Evolutionary conservation across 2,329 filamentous ascomycete species (phyloP), one percentile per base, ranked within the genome.

Genomic region (Ceratocystiopsis sp.): DNA sequence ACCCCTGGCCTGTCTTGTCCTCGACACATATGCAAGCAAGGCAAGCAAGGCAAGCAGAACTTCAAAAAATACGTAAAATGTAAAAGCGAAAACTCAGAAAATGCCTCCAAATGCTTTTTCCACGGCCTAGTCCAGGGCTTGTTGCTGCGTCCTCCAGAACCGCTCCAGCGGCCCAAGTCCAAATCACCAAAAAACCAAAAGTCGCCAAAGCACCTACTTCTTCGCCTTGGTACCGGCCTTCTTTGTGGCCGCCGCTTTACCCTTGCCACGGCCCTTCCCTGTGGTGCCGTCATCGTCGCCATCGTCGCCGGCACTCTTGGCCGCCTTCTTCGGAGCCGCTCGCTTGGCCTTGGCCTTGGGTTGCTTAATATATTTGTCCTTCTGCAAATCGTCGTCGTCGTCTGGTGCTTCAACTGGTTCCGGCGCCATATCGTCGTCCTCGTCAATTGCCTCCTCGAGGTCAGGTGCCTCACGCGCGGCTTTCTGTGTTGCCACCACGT

Each of bases 351-450:
- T 85, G 50, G 74, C 76, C 68, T 94, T 95, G 13, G 89, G 84
- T 56, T 81, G 73, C 60, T 91, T 93, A 58, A 96, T 87, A 55
- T 93, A 95, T 61, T 95, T 96, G 62, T 98, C 91, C 57, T 89
- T 93, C 55, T 81, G 85, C 42, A 96, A 59, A 57, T 93, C 85
- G n/a, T 78, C 64, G 15, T 84, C 82, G 13, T 84, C 80, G 0
- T 83, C 80, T 4, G 84, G 79, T 1, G 69, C 75, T 37, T 76
- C 73, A 2, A 63, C 71, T 3, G 65, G 58, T 34, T 73, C 71
- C 1, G 75, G 61, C 25, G 67, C 63, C 33, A 78, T 82, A 38
- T 91, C 86, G 42, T 93, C 89, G 6, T 85, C 86, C 52, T 93
- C 89, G 40, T 96, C 87, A 43, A 98, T 80, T 2, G 87, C 91